Evolutionary conservation across 208 protist species (phyloP).

Genomic region (Kentomonas sorsogonicus): DNA sequence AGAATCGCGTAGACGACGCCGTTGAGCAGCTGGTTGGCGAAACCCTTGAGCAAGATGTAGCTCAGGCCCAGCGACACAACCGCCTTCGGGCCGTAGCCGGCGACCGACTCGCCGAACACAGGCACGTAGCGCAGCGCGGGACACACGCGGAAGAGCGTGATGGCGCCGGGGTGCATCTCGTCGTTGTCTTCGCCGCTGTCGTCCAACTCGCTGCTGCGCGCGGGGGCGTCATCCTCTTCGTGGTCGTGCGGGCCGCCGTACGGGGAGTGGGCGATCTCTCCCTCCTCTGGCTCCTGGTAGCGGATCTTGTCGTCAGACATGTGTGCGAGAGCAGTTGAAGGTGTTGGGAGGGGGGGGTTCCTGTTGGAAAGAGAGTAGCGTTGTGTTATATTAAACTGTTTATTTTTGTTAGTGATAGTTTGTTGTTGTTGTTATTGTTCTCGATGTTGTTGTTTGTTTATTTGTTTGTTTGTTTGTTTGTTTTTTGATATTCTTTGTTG

Average conservation of each 20-base stretch:
- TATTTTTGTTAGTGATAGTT: not conserved
- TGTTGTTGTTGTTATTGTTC: not conserved
- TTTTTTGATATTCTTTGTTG: too few species aligned
- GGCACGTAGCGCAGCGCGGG: constrained; percentile 30
- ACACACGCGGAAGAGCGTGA: constrained; percentile 18
- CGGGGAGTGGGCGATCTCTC: too few species aligned
- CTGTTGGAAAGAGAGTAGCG: not conserved
- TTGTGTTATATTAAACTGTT: too few species aligned
- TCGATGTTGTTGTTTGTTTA: not conserved
- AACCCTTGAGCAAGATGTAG: constrained; percentile 53
- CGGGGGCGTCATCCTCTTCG: constrained; percentile 1
- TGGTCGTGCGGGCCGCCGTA: not conserved
- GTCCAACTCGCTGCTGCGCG: not conserved
- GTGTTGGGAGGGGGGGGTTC: not conserved
- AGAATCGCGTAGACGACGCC: constrained; percentile 42
- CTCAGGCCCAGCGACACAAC: constrained; percentile 30
- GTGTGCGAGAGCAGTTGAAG: not conserved
- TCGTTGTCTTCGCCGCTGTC: constrained; percentile 9
- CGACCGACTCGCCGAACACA: constrained; percentile 32
- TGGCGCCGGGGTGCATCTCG: constrained; percentile 32
- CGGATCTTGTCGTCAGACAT: not conserved
- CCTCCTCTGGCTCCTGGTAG: not conserved
- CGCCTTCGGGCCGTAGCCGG: constrained; percentile 31
- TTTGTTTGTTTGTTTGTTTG: constrained; percentile 7
- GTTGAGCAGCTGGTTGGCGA: constrained; percentile 41